A percentile compares a stretch with the other conserved stretches of the same genome.
Conservation (phyloP, 257 asterid species). For the Solanum lycopersicoides region DNA sequence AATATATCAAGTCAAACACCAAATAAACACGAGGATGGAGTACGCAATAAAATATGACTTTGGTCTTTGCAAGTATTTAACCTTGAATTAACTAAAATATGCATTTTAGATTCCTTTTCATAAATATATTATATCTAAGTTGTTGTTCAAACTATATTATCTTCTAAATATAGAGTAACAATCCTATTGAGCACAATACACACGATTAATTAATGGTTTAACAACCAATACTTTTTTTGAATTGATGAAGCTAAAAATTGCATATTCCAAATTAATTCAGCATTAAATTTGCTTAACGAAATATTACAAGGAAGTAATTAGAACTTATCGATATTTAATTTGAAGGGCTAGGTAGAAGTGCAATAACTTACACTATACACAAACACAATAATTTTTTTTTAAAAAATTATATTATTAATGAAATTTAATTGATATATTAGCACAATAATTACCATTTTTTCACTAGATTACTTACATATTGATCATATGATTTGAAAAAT, state of each 20-base stretch:
- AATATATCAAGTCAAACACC: neutral
- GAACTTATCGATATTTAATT: neutral
- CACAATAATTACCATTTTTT: too few species aligned
- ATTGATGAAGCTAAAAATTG: neutral
- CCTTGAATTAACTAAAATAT: neutral
- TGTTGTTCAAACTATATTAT: neutral
- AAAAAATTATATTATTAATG: too few species aligned
- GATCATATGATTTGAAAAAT: too few species aligned
- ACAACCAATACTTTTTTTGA: neutral
- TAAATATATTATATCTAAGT: neutral
- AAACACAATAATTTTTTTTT: too few species aligned
- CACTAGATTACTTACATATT: too few species aligned
- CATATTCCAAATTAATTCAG: neutral
- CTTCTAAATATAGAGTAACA: neutral
- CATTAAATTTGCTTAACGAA: neutral
- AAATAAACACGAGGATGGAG: too few species aligned
- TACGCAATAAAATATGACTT: too few species aligned
- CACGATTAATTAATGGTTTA: neutral
- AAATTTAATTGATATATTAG: too few species aligned
- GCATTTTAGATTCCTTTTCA: neutral
- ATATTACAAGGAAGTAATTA: neutral
- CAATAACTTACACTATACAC: too few species aligned
- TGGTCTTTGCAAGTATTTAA: neutral
- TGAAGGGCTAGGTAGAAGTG: too few species aligned
- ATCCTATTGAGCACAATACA: neutral